Base-by-base conservation (phyloP, 2,329 filamentous ascomycete genomes). In the Macrophomina pseudophaseolina region DNA sequence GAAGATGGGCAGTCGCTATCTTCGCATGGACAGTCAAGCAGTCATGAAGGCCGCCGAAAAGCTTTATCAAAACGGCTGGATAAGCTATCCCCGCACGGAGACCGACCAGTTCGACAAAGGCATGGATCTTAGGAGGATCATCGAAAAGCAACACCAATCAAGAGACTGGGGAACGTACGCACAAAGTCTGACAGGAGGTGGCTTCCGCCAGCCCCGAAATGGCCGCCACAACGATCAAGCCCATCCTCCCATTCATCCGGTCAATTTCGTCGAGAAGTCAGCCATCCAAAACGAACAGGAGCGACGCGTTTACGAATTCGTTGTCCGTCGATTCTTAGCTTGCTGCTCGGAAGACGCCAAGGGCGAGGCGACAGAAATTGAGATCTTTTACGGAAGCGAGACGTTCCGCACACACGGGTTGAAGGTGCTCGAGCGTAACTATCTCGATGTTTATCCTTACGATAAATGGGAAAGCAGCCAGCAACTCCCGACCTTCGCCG, bases 11-110 rank as follows among this genome's bases (percentile, higher is more conserved):
- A 97, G 92, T 70, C 87, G 89, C 33, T 93, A 96, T 73, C 85
- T 99, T 30, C 88, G 89, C n/a, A 92, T 99, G 89, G 93, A 90
- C 69, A 94, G 94, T 80, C 91, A 97, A 72, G 86, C 90, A 68
- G 92, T 97, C 52, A 97, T 99, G 94, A 90, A 85, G 79, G 78
- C 86, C 30, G 95, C 95, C 4, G 95, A 99, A 78, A 83, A 84
- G 5, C 86, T 99, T 2, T 99, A 99, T 81, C 94, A 93, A 56
- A 93, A 91, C 77, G 95, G 95, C 0, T 98, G 94, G 80, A 97
- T 99, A 79, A 97, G 94, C 78, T 99, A 99, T 78, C 95, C 95
- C 1, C 89, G 95, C 79, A 99, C 95, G 0, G 95, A 99, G 78
- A 99, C 95, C 0, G 95, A 99, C 77, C 91, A 94, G 38, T 99